Base-by-base conservation (phyloP, 2,329 filamentous ascomycete genomes). In the Aquanectria penicillioides region DNA sequence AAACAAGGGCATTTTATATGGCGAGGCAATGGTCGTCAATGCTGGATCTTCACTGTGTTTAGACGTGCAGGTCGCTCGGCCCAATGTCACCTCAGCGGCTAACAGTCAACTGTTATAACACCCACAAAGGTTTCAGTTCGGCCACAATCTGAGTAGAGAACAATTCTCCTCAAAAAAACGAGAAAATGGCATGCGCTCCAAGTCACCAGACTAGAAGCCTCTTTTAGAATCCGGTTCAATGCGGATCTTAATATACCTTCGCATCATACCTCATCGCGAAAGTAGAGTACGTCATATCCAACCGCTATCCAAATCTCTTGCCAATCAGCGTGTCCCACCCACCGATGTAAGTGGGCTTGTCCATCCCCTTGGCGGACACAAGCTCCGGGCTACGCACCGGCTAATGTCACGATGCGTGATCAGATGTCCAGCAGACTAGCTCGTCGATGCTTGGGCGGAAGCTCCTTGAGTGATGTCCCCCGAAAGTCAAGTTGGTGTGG, bases 1-100 rank as follows among this genome's bases (percentile, higher is more conserved):
- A 66, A 79, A 73, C 36, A 78, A 65, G 34, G 74, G 74, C 74
- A 77, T 53, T n/a, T n/a, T n/a, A n/a, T n/a, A n/a, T n/a, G n/a
- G n/a, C n/a, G n/a, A n/a, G n/a, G n/a, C n/a, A n/a, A n/a, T n/a
- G n/a, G n/a, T n/a, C n/a, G n/a, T n/a, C n/a, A n/a, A n/a, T n/a
- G n/a, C n/a, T n/a, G n/a, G n/a, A n/a, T n/a, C n/a, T n/a, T n/a
- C n/a, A n/a, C n/a, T n/a, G n/a, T n/a, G n/a, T n/a, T n/a, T n/a
- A n/a, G n/a, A n/a, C n/a, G n/a, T n/a, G n/a, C n/a, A n/a, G n/a
- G n/a, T n/a, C n/a, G n/a, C n/a, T n/a, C n/a, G n/a, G n/a, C n/a
- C n/a, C n/a, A n/a, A n/a, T n/a, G n/a, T n/a, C n/a, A n/a, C n/a
- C n/a, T n/a, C n/a, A n/a, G n/a, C n/a, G n/a, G n/a, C n/a, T n/a